Evolutionary conservation across 345 rosid genomes (phyloP), one percentile per base, ranked within the genome.

Genomic region (Arabis alpina): DNA sequence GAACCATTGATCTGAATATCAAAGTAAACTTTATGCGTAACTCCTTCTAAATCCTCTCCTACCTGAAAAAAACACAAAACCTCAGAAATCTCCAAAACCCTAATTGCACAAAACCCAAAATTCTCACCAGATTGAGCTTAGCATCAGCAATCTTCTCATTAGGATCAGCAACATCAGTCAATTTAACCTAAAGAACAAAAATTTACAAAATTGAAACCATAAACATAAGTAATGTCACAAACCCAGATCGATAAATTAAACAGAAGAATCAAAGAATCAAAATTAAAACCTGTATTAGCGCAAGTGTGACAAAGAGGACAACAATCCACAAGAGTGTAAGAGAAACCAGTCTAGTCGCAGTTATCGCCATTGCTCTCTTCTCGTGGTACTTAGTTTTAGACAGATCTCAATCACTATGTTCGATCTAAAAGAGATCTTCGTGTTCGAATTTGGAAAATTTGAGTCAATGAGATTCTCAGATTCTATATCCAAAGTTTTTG

Each of bases 1-100:
- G 88, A 85, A 60, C 99, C 98, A 77, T 77, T 91, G 65, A 91
- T 87, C 81, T 94, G 85, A 51, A 94, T 75, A 61, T 94, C 99
- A 64, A 94, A 94, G 76, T 77, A 94, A 68, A 94, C 99, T 80
- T 86, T 85, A 78, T 85, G 90, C 1, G 99, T 94, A 49, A 91
- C 81, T 72, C 73, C 84, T 25, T 87, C 89, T 60, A 79, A 68
- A 63, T 86, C 84, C 64, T 74, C 86, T 66, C 73, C 84, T 1
- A 70, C 87, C 90, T 85, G 70, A 72, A 74, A 39, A 34, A 34
- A 34, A 34, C 1, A 32, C 36, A 32, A 32, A 50, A 37, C 6
- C 52, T 40, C 36, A 8, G 10, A 64, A 61, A 23, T 24, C 7
- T 41, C 16, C 10, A 37, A 71, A 16, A 8, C 15, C 43, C 27